Conservation (phyloP, 2,329 filamentous ascomycete species). For the Huntiella moniliformis region DNA sequence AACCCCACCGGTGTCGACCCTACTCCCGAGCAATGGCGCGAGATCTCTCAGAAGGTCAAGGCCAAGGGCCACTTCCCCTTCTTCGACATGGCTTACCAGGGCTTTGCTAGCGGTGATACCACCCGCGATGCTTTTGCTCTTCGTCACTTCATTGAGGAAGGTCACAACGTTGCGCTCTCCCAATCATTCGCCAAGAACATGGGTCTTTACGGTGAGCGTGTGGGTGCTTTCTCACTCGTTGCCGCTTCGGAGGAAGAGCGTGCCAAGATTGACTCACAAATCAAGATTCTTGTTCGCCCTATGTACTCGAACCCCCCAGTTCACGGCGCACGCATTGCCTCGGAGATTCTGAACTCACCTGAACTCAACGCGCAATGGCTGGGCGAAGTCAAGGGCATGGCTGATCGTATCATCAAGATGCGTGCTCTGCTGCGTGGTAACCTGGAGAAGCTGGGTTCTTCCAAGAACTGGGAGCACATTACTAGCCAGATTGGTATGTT, state of each 20-base stretch:
- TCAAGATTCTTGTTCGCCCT: conserved; percentile 95
- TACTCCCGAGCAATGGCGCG: conserved; percentile 74
- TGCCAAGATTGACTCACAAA: conserved; percentile 87
- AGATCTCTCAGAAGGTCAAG: conserved; percentile 78
- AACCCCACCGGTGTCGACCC: conserved; percentile 96
- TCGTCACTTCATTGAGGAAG: conserved; percentile 81
- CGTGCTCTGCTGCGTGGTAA: conserved; percentile 84
- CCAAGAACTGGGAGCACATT: conserved; percentile 98
- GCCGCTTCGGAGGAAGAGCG: conserved; percentile 73
- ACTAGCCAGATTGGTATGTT: conserved; percentile 99
- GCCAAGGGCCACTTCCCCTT: conserved; percentile 77
- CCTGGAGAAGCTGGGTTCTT: conserved; percentile 83
- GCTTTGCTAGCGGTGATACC: conserved; percentile 83
- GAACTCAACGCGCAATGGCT: conserved; percentile 86
- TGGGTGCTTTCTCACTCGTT: conserved; percentile 89
- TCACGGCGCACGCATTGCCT: conserved; percentile 86
- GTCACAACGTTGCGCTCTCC: conserved; percentile 70
- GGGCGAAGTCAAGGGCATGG: conserved; percentile 93
- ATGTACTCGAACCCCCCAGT: conserved; percentile 97
- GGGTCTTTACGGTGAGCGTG: conserved; percentile 97
- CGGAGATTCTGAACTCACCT: conserved; percentile 74
- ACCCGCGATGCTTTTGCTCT: conserved; percentile 87
- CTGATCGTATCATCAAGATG: conserved; percentile 98
- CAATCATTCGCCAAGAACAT: conserved; percentile 99
- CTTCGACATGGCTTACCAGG: conserved; percentile 99